Base-by-base conservation (phyloP, 2,329 filamentous ascomycete genomes). In the Phoma sp. region DNA sequence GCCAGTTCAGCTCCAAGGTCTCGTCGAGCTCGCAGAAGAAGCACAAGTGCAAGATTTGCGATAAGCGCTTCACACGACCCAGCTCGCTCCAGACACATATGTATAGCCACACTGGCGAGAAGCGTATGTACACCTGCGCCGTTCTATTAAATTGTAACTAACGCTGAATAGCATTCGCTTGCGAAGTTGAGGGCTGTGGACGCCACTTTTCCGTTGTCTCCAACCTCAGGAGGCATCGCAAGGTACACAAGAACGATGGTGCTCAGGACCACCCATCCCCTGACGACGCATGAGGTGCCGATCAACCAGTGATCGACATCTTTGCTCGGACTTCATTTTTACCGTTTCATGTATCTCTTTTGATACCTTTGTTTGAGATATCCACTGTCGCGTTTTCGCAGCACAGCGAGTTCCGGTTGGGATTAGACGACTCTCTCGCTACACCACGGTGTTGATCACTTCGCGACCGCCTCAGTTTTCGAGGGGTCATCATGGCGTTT, bases 1-100 rank as follows among this genome's bases (percentile, higher is more conserved):
- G 91, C 47, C 93, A 96, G 69, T 98, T 98, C 79, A 97, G 91
- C 78, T 97, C 93, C 60, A 97, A 97, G 78, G 88, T 97, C 47
- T 93, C 92, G 0, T 93, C 91, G 14, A 96, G 91, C 78, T 95
- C 93, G 8, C 92, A 97, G 74, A 98, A 98, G 86, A 98, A 98
- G 83, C 95, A 98, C 80, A 97, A 97, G 82, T 98, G 93, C 85
- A 97, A 96, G 79, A 90, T 98, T 56, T 98, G 93, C 80, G 93
- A 97, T 77, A 97, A 98, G 83, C 87, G 93, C 38, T 98, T 98
- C 75, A 97, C 93, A 2, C 86, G 93, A 49, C 93, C 93, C 1
- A 96, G 92, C 72, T 97, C 93, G 11, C 77, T 98, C 35, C 93
- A 97, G 74, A 98, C 93, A 29, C 93, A 98, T 74, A 97, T 97